Evolutionary conservation across 345 rosid genomes (phyloP), one percentile per base, ranked within the genome.

Genomic region (Eucalyptus cloeziana): DNA sequence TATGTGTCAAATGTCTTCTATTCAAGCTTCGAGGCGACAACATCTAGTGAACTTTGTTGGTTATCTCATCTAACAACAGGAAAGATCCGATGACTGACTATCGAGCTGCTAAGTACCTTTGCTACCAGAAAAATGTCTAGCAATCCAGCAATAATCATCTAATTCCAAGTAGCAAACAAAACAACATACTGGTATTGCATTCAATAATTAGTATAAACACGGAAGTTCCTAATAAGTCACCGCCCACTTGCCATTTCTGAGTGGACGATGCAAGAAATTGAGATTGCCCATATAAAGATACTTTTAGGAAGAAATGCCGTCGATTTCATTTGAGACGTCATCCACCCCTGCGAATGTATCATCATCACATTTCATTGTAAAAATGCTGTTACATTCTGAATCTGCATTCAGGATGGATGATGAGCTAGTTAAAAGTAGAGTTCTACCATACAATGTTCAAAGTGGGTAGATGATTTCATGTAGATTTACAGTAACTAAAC

Each of bases 211-310:
- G 76, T 15, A 30, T 64, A 64, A 64, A 33, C 76, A 64, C 19
- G n/a, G 37, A 64, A 64, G 19, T 86, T 96, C 99, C 99, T 96
- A 96, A 92, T 94, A 96, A 60, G 98, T 96, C 87, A 97, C 98
- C 22, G 99, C 98, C 99, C 99, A 97, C 91, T 96, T 97, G 87
- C 98, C 99, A 87, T 88, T 93, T 93, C 99, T 94, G 83, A 97
- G 93, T 86, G 99, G 99, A 58, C 99, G 99, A 90, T 96, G 99
- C 86, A 95, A 92, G 88, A 96, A 98, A 89, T 97, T 97, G 89
- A 97, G 96, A 93, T 96, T 97, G 54, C 99, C 99, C 99, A 97
- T 97, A 89, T 96, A 96, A 87, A 97, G 97, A 47, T 98, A 92
- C 89, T 89, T 94, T 89, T 92, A 92, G 14, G 88, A 89, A 87